Base-by-base conservation (phyloP, 1,284 basidiomycete species). In the Gomphus bonarii region DNA sequence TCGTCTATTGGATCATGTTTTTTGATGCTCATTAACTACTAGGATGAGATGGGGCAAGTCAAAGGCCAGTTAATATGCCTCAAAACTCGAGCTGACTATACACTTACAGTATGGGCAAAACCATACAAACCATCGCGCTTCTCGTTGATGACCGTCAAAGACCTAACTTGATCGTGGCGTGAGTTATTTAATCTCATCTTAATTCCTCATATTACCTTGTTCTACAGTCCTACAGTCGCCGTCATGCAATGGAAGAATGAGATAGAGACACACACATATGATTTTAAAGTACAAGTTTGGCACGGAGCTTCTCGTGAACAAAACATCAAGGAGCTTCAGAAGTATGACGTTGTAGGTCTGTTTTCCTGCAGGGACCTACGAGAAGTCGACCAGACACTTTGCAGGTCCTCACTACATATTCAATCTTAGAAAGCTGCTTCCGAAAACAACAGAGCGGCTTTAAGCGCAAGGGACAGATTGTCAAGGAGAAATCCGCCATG, bases 241-340 rank as follows among this genome's bases (percentile, higher is more conserved):
- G 84, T 99, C 62, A 95, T 99, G 85, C 95, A 99, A 73, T 99
- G 97, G 97, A 83, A 85, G 63, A 93, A 95, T 68, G 97, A 99
- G 70, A 93, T 99, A 58, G 82, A 84, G 38, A 72, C 84, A 0
- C 90, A 92, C 64, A 88, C 91, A 0, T 79, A 85, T 60, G 84
- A 84, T 8, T 73, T 93, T 65, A 83, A 83, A 54, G 89, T 95
- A 30, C 81, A 89, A 44, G 80, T 99, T 14, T 99, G 92, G 92
- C 95, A 99, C 68, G 97, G 97, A 20, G 71, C 80, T 2, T 78
- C 82, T 14, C 78, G 88, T 31, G 78, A 83, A 61, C 76, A 75
- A 0, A 75, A 90, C 62, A 67, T 74, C 20, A 76, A 80, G 58
- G 81, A 87, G 65, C 75, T 99, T 42, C 75, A 83, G 72, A 85